Evolutionary conservation across 163 green algal species (phyloP), one percentile per base, ranked within the genome.

Genomic region (Trebouxiophyceae sp.): DNA sequence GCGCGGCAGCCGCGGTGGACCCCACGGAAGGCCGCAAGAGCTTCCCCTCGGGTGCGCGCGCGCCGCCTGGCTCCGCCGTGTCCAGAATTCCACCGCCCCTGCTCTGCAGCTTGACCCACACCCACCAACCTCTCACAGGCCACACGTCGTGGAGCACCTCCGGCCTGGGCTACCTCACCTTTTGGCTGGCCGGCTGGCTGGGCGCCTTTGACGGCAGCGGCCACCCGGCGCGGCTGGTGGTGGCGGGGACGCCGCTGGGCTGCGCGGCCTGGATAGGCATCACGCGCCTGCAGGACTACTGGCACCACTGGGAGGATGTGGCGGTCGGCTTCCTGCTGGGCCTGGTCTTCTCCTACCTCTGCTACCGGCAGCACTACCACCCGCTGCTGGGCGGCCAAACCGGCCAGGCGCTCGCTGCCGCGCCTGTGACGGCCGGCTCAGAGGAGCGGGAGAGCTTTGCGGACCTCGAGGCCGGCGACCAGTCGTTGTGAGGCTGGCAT

Each of bases 101-200:
- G n/a, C n/a, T n/a, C n/a, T n/a, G n/a, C n/a, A n/a, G n/a, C n/a
- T n/a, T n/a, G 12, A n/a, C 16, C 39, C 39, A 50, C 39, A 8
- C 39, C 39, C 39, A 50, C 39, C 12, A 50, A 16, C 39, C 39
- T 16, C 16, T 50, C 39, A 50, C 71, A 82, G 79, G 79, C 4
- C 79, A 86, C 63, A 86, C 79, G 1, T 78, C 76, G 5, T 86
- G 79, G 79, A 76, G 46, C 57, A 81, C 74, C 2, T 71, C 68
- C 16, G 77, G 77, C 24, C 29, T 85, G 66, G 79, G 62, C 7
- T 86, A 70, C 66, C 30, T 76, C 31, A 75, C 46, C 29, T 65
- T 85, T 12, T 86, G 73, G 72, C 64, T 81, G 22, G 46, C 72
- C 32, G 79, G 79, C 59, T 74, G 80, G 45, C 50, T 80, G 57